Base-by-base conservation (phyloP, 768 basidiomycete species). In the Kwoniella bestiolae region DNA sequence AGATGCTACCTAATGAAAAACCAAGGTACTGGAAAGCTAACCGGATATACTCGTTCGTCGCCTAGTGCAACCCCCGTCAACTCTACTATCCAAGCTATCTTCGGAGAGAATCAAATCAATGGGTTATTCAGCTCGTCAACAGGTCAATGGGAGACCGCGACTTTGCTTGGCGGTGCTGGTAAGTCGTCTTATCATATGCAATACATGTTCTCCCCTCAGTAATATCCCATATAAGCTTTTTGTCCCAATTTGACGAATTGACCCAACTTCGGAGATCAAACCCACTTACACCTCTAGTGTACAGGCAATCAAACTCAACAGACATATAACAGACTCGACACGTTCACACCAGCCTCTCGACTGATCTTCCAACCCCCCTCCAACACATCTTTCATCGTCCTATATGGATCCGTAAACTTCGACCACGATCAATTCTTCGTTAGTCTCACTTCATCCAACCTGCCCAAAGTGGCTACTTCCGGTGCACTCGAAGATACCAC, bases 321-420 rank as follows among this genome's bases (percentile, higher is more conserved):
- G 14, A 32, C 41, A 6, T 66, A 59, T 29, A 59, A 66, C 21
- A 34, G 64, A 31, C 57, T 59, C 5, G 49, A 66, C 16, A 53
- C 57, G 7, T 18, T 32, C 45, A 57, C 32, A 29, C 18, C 50
- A 18, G 32, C 32, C 3, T 31, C 57, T 1, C 16, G 32, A 25
- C 21, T 66, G 9, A 51, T 46, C 25, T 59, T 66, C 18, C 56
- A 52, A 34, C 31, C 49, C 11, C 56, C 58, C 9, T 21, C 25
- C 3, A 60, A 66, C 29, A 55, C 49, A 14, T 59, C 64, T 7
- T 55, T 66, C 50, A 44, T 66, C 8, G 3, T 66, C 0, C 5
- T 60, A n/a, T 60, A 66, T 34, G 64, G 64, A 3, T 58, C 57
- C 1, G 57, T 47, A 0, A 66, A 60, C 31, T 59, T 53, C 23